Conservation (phyloP, 164 flowering plant genomes). For the Stephania japonica region DNA sequence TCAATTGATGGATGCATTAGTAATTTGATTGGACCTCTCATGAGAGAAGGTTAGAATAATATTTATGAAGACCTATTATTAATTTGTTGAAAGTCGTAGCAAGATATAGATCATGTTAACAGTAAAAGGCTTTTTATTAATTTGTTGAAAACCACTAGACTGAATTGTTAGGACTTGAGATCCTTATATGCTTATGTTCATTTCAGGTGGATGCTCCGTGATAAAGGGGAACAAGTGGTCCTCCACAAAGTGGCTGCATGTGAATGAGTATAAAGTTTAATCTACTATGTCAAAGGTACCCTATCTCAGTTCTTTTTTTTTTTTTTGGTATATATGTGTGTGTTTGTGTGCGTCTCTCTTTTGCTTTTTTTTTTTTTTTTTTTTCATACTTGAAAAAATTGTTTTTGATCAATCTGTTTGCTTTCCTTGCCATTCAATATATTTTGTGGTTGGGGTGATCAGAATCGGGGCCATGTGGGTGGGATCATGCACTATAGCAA, state of each 20-base stretch:
- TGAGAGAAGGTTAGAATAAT: too few species aligned
- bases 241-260: slow-evolving; percentile 88
- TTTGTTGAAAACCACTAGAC: not conserved
- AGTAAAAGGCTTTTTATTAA: not conserved
- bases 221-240: slow-evolving; percentile 96
- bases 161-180: not conserved
- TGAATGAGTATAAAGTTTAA: slow-evolving; percentile 62
- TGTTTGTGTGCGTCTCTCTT: too few species aligned
- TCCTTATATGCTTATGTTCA: slow-evolving; percentile 5
- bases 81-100: not conserved
- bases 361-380: too few species aligned
- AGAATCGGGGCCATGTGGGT: too few species aligned
- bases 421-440: too few species aligned
- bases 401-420: too few species aligned
- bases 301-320: not conserved
- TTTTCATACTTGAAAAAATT: too few species aligned
- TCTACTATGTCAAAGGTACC: slow-evolving; percentile 6
- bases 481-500: too few species aligned
- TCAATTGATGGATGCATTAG: not conserved
- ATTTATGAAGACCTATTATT: not conserved
- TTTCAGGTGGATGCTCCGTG: slow-evolving; percentile 88
- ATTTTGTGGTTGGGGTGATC: too few species aligned
- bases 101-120: not conserved
- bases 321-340: too few species aligned
- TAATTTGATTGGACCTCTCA: not conserved